Conservation (phyloP, 1,284 basidiomycete genomes). For the Amylostereum areolatum region DNA sequence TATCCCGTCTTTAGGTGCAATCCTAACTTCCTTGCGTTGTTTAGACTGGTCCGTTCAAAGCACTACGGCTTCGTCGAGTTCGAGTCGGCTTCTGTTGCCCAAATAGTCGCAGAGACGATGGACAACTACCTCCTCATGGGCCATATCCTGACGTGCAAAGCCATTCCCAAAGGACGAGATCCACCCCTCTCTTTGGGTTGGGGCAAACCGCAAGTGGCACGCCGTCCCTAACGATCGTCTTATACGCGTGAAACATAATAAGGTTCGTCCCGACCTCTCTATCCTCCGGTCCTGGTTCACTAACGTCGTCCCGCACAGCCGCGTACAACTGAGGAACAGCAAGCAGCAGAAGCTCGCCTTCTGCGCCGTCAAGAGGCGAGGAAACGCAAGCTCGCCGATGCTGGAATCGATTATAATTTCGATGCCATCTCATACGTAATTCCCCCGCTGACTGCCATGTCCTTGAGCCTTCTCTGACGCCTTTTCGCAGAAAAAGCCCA, state of each 20-base stretch:
- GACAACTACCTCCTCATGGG: conserved; percentile 97
- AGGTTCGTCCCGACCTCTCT: conserved; percentile 40
- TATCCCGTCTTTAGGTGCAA: background rate
- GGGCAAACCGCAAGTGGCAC: conserved; percentile 92
- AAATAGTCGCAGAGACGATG: conserved; percentile 98
- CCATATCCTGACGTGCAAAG: conserved; percentile 85
- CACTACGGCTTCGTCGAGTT: conserved; percentile 99
- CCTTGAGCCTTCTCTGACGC: conserved; percentile 25
- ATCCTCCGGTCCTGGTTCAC: background rate
- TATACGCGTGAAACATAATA: conserved; percentile 73
- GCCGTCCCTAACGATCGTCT: conserved; percentile 71
- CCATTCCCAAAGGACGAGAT: conserved; percentile 82
- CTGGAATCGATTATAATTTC: conserved; percentile 90
- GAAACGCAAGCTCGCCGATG: conserved; percentile 73
- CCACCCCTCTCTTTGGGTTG: conserved; percentile 93
- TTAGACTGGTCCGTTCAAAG: conserved; percentile 89
- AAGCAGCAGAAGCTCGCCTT: conserved; percentile 63
- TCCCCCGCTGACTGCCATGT: conserved; percentile 4
- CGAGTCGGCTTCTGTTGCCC: conserved; percentile 80
- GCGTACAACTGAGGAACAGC: conserved; percentile 71
- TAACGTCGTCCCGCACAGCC: conserved; percentile 36
- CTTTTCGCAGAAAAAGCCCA: too few species aligned
- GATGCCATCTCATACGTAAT: conserved; percentile 67
- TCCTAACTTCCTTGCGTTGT: background rate
- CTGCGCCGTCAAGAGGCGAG: conserved; percentile 75